A percentile compares a stretch with the other conserved stretches of the same genome.
Evolutionary conservation across 164 flowering plant genomes (phyloP).

Genomic region (Litsea cubeba): DNA sequence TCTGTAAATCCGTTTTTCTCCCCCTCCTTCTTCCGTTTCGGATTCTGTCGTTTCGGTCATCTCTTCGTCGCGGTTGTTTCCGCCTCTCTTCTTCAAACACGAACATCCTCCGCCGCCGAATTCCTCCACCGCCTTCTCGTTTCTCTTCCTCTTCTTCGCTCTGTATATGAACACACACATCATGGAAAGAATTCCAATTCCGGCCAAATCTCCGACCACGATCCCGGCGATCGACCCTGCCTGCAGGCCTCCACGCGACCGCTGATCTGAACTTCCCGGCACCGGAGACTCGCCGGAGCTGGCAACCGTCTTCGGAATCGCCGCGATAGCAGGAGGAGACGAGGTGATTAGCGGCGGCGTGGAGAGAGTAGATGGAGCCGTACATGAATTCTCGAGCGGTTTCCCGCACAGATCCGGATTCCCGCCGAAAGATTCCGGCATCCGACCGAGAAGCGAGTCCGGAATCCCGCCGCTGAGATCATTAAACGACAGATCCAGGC

Average conservation of each 20-base stretch:
- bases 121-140: not conserved
- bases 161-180: conserved; percentile 7
- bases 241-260: conserved; percentile 3
- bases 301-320: conserved; percentile 4
- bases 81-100: conserved; percentile 29
- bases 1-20: not conserved
- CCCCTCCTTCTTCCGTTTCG: conserved; percentile 10
- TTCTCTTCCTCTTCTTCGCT: conserved; percentile 7
- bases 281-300: not conserved
- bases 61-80: conserved; percentile 6
- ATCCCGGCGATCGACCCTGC: conserved; percentile 14
- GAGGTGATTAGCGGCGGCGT: conserved; percentile 42
- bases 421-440: conserved; percentile 43
- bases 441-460: conserved; percentile 41
- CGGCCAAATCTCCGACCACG: conserved; percentile 15
- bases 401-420: conserved; percentile 74
- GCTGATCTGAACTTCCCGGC: not conserved
- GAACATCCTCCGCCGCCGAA: conserved; percentile 24
- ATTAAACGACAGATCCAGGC: conserved; percentile 15
- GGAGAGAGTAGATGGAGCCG: conserved; percentile 49
- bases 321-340: conserved; percentile 19
- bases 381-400: conserved; percentile 56
- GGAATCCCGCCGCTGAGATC: conserved; percentile 59
- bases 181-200: conserved; percentile 9
- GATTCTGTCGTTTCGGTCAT: conserved; percentile 15